Percentiles rank a stretch among this genome's conserved stretches.
phyloP scores from a whole-genome alignment of 306 rosid species.

The Ziziphus jujuba region DNA sequence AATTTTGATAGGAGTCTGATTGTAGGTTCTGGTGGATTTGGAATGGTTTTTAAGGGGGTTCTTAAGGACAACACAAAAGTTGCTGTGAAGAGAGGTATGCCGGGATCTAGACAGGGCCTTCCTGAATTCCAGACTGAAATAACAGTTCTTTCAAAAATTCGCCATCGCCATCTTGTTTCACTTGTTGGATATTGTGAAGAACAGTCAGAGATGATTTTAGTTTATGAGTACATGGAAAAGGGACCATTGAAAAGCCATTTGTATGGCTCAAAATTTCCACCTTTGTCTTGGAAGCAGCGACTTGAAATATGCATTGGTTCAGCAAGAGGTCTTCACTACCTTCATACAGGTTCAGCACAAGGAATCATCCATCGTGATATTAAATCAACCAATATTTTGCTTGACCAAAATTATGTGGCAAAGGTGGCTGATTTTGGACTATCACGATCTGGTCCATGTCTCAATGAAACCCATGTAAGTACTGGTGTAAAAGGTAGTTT shows the following conservation, averaged over 20 bases:
- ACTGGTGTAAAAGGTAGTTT: constrained; percentile 97
- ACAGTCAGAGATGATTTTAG: constrained; percentile 93
- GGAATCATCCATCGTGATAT: constrained; percentile 99
- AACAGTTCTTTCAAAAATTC: constrained; percentile 75
- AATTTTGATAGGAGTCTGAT: constrained; percentile 67
- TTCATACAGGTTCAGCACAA: constrained; percentile 92
- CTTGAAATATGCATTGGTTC: constrained; percentile 95
- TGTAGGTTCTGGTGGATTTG: constrained; percentile 95
- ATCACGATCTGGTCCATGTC: constrained; percentile 89
- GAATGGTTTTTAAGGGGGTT: constrained; percentile 79
- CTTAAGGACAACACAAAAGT: constrained; percentile 75
- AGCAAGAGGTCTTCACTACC: constrained; percentile 96
- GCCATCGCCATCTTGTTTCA: constrained; percentile 93
- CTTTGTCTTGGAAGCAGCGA: constrained; percentile 89
- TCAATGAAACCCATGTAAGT: constrained; percentile 91
- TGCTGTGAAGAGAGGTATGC: constrained; percentile 96
- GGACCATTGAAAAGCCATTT: constrained; percentile 84
- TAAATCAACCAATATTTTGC: constrained; percentile 88
- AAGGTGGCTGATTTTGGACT: constrained; percentile 99
- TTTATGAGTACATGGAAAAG: constrained; percentile 85
- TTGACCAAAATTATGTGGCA: constrained; percentile 81
- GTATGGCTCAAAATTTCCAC: constrained; percentile 53
- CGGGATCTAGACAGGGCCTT: constrained; percentile 97
- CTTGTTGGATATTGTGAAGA: constrained; percentile 94
- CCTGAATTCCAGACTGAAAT: constrained; percentile 97